Evolutionary conservation across 495 filamentous ascomycete species (phyloP), one percentile per base, ranked within the genome.

Genomic region (Talaromyces trachyspermus): DNA sequence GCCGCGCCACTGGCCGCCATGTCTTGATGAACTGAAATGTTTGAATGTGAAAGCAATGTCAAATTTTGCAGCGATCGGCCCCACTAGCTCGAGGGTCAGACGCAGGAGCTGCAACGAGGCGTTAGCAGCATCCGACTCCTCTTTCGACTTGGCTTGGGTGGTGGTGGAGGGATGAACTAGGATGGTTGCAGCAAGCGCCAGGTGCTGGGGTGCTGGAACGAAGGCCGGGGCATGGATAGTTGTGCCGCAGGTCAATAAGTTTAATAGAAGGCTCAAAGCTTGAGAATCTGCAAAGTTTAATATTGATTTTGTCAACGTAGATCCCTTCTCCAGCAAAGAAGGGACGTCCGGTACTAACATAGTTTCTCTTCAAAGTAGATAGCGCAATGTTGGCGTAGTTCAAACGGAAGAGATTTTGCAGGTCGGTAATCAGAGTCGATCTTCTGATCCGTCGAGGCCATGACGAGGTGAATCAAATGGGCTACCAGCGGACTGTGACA

Each of bases 351-450:
- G 23, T 60, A 57, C 71, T 25, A 63, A 88, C 84, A 85, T 15
- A 88, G 76, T 29, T 79, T 71, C 58, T 91, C 87, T 57, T 89
- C 86, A 3, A 91, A 68, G 60, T 85, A 87, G 23, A 89, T 83
- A 40, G 76, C 76, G 38, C 75, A 79, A 53, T 87, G 80, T 35
- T 80, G 68, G 22, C 71, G 74, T 5, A 90, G 60, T 50, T 84
- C 78, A 40, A 73, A 78, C 0, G 84, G 78, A 1, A 89, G 60
- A 23, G 61, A 60, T 37, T 65, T 70, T 2, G 75, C 71, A 11
- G 70, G 61, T 33, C 78, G 76, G 56, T 79, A 84, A 29, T 33
- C 30, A 55, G 52, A 57, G 45, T 39, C 12, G 9, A 48, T 18
- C 2, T 49, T 49, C 40, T 57, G 52, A 23, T 51, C 51, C 37